These are phyloP conservation scores for Cercospora sesami DNA, from an alignment of 2,329 filamentous ascomycete genomes.

Conservation along the genomic window DNA sequence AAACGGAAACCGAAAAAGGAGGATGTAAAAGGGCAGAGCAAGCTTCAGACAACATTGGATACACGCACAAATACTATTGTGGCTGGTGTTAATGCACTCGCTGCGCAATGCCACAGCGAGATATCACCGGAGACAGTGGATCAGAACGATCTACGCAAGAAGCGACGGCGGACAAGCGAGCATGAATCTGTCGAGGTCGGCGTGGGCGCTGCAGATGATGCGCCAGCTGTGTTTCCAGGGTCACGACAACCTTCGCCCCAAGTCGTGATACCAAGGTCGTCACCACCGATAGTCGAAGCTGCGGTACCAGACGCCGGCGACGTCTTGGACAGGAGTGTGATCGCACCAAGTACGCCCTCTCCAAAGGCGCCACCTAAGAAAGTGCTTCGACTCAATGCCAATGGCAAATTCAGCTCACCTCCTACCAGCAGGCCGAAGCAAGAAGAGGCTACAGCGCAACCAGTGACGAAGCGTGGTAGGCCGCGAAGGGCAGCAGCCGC, in stretches of 20 bases:
- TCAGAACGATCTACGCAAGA: slow-evolving; percentile 37
- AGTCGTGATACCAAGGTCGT: slow-evolving; percentile 30
- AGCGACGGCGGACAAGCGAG: slow-evolving; percentile 42
- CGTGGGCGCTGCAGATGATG: neutral
- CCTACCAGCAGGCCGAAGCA: slow-evolving; percentile 36
- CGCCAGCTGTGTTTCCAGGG: neutral
- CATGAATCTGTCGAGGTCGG: slow-evolving; percentile 24
- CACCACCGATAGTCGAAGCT: slow-evolving; percentile 17
- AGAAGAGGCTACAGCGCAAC: slow-evolving; percentile 24
- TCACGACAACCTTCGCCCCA: slow-evolving; percentile 16
- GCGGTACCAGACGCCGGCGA: neutral
- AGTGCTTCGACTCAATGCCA: slow-evolving; percentile 45
- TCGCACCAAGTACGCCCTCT: slow-evolving; percentile 6
- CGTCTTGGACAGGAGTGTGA: neutral
- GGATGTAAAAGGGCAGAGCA: slow-evolving; percentile 21
- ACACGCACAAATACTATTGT: slow-evolving; percentile 30
- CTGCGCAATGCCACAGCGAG: neutral
- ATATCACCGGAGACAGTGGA: neutral
- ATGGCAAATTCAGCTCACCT: slow-evolving; percentile 50
- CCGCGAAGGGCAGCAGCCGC: slow-evolving; percentile 32
- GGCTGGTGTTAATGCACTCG: neutral
- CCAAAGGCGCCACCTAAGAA: slow-evolving; percentile 38
- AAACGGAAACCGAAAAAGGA: slow-evolving; percentile 23
- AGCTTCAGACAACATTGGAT: slow-evolving; percentile 36
- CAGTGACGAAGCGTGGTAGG: slow-evolving; percentile 33